phyloP scores from a whole-genome alignment of 2,329 filamentous ascomycete species.

The Aspergillus novoparasiticus region DNA sequence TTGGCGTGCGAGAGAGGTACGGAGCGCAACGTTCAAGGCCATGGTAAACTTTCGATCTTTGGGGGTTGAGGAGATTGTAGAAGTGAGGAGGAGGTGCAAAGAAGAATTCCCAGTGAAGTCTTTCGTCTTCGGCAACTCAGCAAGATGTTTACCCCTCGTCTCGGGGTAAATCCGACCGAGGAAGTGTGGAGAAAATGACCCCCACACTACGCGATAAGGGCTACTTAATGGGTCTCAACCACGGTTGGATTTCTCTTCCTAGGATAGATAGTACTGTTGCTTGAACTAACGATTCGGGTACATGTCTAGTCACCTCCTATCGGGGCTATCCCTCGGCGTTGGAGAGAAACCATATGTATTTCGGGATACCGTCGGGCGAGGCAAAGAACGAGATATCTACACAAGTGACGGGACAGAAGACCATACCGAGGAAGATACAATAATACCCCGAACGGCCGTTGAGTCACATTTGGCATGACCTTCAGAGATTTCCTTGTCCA shows the following conservation, averaged over 20 bases:
- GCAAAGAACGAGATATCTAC: no score
- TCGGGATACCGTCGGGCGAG: no score
- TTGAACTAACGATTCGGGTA: no score
- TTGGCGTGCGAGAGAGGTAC: conserved; percentile 16
- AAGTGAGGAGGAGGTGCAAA: background rate
- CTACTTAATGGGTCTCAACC: no score
- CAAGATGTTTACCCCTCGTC: background rate
- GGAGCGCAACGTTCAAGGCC: conserved; percentile 11
- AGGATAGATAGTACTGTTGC: no score
- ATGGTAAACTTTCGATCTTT: background rate
- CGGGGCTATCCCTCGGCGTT: no score
- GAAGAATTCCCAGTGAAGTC: background rate
- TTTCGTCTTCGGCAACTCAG: background rate
- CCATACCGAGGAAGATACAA: no score
- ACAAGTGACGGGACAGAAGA: no score
- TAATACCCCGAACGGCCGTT: no score
- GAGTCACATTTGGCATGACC: fast-evolving
- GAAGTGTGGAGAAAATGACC: background rate
- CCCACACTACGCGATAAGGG: background rate
- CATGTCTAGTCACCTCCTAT: no score
- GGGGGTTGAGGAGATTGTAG: background rate
- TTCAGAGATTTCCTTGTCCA: conserved; percentile 48
- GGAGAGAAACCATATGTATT: no score
- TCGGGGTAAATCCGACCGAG: conserved; percentile 5
- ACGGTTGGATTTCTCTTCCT: no score